These are phyloP conservation scores for Lasiosphaeriaceae sp. DNA, from an alignment of 495 filamentous ascomycete genomes.

Conservation along the genomic window DNA sequence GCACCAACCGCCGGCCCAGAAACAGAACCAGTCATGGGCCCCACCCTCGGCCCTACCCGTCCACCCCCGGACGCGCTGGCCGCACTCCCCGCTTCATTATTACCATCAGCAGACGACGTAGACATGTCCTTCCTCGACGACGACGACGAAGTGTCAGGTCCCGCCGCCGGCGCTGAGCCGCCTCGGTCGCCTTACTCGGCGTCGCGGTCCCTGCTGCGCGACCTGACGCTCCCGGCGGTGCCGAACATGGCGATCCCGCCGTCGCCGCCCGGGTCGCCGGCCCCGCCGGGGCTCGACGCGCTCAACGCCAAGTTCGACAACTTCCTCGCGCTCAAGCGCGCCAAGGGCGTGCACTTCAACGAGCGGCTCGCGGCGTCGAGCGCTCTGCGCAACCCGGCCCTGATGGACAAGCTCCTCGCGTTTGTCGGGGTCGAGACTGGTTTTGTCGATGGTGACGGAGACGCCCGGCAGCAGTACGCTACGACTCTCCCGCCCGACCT, in stretches of 20 bases:
- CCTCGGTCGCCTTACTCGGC: conserved; percentile 68
- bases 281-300: conserved; percentile 50
- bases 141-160: conserved; percentile 4
- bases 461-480: conserved; percentile 57
- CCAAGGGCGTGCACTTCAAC: conserved; percentile 88
- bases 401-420: conserved; percentile 72
- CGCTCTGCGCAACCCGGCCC: conserved; percentile 74
- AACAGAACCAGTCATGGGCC: conserved; percentile 34
- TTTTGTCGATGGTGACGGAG: conserved; percentile 27
- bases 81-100: not conserved
- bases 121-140: conserved; percentile 24
- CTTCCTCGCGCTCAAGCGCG: conserved; percentile 76
- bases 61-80: conserved; percentile 1
- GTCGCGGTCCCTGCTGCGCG: conserved; percentile 62
- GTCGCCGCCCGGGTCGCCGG: conserved; percentile 78
- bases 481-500: conserved; percentile 65
- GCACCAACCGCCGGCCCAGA: conserved; percentile 3
- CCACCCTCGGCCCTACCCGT: conserved; percentile 21
- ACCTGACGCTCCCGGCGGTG: conserved; percentile 78
- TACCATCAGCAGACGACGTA: conserved; percentile 7
- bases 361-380: conserved; percentile 66
- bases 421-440: conserved; percentile 66
- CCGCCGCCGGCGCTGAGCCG: conserved; percentile 14
- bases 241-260: conserved; percentile 78
- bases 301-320: conserved; percentile 72